Base-by-base conservation (phyloP, 768 basidiomycete genomes). In the Lactifluus subvellereus region DNA sequence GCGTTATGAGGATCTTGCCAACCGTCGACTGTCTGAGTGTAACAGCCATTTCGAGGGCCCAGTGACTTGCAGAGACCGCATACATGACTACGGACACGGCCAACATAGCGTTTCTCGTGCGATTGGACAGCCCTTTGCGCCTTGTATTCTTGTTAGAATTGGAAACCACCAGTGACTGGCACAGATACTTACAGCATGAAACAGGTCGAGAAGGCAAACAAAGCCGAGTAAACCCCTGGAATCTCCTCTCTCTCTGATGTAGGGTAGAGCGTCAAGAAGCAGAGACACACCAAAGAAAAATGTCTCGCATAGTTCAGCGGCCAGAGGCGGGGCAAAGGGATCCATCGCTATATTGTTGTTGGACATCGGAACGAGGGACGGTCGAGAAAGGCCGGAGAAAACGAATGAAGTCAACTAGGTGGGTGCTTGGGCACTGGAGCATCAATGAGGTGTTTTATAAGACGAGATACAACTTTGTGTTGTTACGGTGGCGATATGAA, bases 81-180 rank as follows among this genome's bases (percentile, higher is more conserved):
- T 61, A 61, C 60, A 61, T 61, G 16, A 49, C 30, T 13, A 47
- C 9, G 27, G 60, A 55, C 35, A 55, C 16, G 8, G 53, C 54
- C 20, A 61, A 6, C 54, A 61, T 48, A 6, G n/a, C 13, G 20
- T 55, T 38, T 33, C 35, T 54, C 10, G 37, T 30, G 18, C 35
- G 27, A 2, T 18, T 49, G 18, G 52, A 37, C 14, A 22, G 22
- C 13, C 52, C 42, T 48, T 54, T 54, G 6, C n/a, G 33, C 43
- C 60, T 61, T 35, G n/a, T 2, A n/a, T 43, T 30, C 43, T n/a
- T 35, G 35, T 47, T 33, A 27, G 27, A 16, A 30, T 32, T 13
- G 9, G 20, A n/a, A 47, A 20, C 45, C 1, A 7, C n/a, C 8
- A 20, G n/a, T 0, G 7, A 22, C 45, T 22, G 20, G 45, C n/a